Evolutionary conservation across 1,284 basidiomycete species (phyloP).

Genomic region (Tilletia caries): DNA sequence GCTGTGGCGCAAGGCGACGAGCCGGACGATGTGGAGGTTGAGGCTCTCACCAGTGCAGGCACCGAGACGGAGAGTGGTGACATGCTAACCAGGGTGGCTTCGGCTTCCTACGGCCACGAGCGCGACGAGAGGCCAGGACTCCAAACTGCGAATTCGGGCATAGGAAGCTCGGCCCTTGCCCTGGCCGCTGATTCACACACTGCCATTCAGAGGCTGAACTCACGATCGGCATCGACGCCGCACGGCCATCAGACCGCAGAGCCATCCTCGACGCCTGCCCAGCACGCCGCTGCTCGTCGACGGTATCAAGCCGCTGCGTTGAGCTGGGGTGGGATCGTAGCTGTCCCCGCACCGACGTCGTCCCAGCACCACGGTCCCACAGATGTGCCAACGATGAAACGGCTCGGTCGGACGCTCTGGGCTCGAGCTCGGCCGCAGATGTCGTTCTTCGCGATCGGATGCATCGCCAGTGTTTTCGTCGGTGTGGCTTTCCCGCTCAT

Average conservation of each 20-base stretch:
- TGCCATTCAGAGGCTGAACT: not conserved
- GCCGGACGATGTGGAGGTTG: not conserved
- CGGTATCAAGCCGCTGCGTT: not conserved
- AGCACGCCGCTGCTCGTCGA: not conserved
- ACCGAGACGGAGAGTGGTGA: not conserved
- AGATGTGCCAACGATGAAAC: not conserved
- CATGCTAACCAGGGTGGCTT: not conserved
- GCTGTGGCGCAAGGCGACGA: conserved; percentile 20
- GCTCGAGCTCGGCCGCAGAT: conserved; percentile 4
- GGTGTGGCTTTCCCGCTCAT: conserved; percentile 55
- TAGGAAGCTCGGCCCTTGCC: not conserved
- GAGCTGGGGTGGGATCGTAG: not conserved
- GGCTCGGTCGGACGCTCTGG: conserved; percentile 1
- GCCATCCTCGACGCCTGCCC: not conserved
- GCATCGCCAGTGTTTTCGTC: conserved; percentile 26
- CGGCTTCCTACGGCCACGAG: not conserved
- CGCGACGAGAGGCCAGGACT: not conserved
- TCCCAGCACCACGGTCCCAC: not conserved
- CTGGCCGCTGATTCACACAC: not conserved
- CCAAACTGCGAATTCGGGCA: not conserved
- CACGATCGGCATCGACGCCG: not conserved
- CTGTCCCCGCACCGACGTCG: not conserved
- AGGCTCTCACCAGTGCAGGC: not conserved
- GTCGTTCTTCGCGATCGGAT: conserved; percentile 33
- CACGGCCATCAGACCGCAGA: not conserved